Evolutionary conservation across 805 yeast species (phyloP).

Genomic region (Cyberlindnera mycetangii): DNA sequence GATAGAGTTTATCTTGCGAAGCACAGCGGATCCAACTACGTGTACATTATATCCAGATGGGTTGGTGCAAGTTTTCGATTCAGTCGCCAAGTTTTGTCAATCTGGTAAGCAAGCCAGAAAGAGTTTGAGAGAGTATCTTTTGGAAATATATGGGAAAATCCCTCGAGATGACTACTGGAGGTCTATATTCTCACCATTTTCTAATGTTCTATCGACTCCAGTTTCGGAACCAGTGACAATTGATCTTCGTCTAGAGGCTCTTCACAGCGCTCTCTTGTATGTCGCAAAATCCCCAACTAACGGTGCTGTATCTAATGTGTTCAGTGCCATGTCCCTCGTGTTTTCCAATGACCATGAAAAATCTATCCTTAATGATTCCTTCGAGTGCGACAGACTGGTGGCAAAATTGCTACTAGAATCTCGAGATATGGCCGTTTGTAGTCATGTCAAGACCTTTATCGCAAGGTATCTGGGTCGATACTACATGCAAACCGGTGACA

Average conservation of each 20-base stretch:
- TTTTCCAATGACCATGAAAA: slow-evolving; percentile 10
- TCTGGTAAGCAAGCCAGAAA: neutral
- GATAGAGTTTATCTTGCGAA: slow-evolving; percentile 21
- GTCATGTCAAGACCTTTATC: slow-evolving; percentile 13
- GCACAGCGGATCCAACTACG: neutral
- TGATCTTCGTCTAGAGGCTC: slow-evolving; percentile 5
- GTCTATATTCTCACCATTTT: slow-evolving; percentile 13
- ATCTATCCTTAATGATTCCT: slow-evolving; percentile 4
- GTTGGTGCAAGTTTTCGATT: slow-evolving; percentile 25
- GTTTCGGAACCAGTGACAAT: neutral
- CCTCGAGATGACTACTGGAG: slow-evolving; percentile 14
- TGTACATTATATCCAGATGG: slow-evolving; percentile 11
- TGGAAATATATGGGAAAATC: slow-evolving; percentile 1
- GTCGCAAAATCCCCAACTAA: slow-evolving; percentile 6
- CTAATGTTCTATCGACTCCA: neutral
- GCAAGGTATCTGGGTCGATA: slow-evolving; percentile 24
- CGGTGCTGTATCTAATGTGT: slow-evolving; percentile 4
- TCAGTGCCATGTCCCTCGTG: slow-evolving; percentile 16
- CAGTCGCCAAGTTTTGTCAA: slow-evolving; percentile 9
- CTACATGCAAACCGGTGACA: slow-evolving; percentile 22
- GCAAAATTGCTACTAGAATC: slow-evolving; percentile 16
- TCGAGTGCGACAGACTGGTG: slow-evolving; percentile 13
- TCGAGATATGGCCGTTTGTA: neutral
- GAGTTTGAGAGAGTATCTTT: neutral
- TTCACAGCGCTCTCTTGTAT: slow-evolving; percentile 13